Evolutionary conservation across 306 rosid species (phyloP).

Genomic region (Cajanus cajan): DNA sequence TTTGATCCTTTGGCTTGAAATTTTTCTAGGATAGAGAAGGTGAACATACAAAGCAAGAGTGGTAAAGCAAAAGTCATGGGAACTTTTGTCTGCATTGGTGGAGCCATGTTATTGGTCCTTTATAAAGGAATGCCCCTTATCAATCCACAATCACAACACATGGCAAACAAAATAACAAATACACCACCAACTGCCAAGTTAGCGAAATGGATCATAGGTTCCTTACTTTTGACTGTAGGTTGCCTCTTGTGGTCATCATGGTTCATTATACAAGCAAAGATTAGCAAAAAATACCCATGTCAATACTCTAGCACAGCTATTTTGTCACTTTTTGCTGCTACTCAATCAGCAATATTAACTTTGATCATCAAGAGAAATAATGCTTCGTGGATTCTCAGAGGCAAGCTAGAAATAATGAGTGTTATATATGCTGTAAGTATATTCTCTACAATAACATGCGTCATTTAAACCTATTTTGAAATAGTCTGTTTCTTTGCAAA

Average conservation of each 20-base stretch:
- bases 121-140: constrained; percentile 68
- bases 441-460: not conserved
- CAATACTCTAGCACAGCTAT: constrained; percentile 86
- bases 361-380: constrained; percentile 50
- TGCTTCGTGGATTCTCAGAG: constrained; percentile 58
- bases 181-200: constrained; percentile 22
- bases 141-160: constrained; percentile 30
- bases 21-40: constrained; percentile 66
- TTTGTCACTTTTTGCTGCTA: constrained; percentile 62
- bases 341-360: constrained; percentile 61
- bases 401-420: constrained; percentile 56
- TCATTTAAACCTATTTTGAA: too few relatives aligned
- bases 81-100: constrained; percentile 54
- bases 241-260: constrained; percentile 84
- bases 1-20: constrained; percentile 5
- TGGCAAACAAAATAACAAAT: not conserved
- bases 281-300: constrained; percentile 61
- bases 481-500: too few relatives aligned
- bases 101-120: constrained; percentile 58
- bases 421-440: constrained; percentile 69
- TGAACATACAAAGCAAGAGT: constrained; percentile 53
- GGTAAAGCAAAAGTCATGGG: constrained; percentile 76
- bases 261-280: constrained; percentile 80
- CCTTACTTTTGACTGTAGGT: constrained; percentile 53
- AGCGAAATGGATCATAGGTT: constrained; percentile 64